phyloP scores from a whole-genome alignment of 257 asterid genomes.

The Solanum paucissectum region DNA sequence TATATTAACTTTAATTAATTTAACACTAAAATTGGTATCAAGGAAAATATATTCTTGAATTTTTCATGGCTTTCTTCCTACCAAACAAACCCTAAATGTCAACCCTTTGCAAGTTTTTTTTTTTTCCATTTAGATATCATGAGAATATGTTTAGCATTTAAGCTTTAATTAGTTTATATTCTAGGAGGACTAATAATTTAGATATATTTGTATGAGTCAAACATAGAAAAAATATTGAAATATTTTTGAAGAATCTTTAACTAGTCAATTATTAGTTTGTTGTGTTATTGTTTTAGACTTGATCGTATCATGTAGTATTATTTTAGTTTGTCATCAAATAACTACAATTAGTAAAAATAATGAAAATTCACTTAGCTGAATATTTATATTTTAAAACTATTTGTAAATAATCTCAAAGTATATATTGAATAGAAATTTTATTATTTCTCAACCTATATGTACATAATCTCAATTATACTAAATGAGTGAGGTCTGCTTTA shows the following conservation, averaged over 20 bases:
- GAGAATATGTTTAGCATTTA: neutral
- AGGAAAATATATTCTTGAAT: neutral
- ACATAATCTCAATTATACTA: neutral
- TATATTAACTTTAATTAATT: neutral
- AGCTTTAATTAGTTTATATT: neutral
- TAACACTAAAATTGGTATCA: neutral
- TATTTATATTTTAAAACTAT: neutral
- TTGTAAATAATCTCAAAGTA: neutral
- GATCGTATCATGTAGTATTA: neutral
- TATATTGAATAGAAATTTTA: neutral
- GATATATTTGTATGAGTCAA: neutral
- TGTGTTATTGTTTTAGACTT: neutral
- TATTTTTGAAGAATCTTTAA: neutral
- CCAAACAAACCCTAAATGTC: neutral
- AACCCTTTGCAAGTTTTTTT: neutral
- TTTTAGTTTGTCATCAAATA: neutral
- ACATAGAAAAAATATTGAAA: neutral
- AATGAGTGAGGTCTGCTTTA: neutral
- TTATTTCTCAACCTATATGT: neutral
- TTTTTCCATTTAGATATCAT: neutral
- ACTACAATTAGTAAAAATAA: neutral
- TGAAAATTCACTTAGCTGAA: neutral
- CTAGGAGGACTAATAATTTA: neutral
- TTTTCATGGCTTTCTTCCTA: neutral
- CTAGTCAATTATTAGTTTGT: neutral